Base-by-base conservation (phyloP, 2,329 filamentous ascomycete species). In the Arthrocladium fulminans region DNA sequence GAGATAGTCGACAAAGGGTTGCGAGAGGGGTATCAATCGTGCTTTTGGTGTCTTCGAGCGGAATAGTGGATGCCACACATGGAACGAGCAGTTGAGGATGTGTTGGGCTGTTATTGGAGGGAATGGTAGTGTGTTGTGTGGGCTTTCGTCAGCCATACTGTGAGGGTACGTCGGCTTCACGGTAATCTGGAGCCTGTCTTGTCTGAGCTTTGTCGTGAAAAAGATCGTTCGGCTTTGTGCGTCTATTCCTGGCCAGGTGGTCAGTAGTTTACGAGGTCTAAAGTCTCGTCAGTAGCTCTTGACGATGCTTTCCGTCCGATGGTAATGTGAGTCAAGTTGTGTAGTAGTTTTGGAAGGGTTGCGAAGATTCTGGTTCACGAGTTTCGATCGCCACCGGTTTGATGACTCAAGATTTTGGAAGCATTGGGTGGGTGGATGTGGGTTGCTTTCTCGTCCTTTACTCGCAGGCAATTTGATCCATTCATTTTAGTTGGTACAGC, bases 41-140 rank as follows among this genome's bases (percentile, higher is more conserved):
- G 90, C 88, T 70, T 90, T 92, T 37, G 94, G 85, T 27, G 88
- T 88, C 41, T 86, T 76, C 6, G 79, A 73, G 51, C 86, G 83
- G 64, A 94, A 87, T 75, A 78, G 83, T 41, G 85, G 80, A 61
- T 95, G 87, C 92, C 92, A 98, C 51, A 76, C 79, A 64, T 95
- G 86, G 66, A 94, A 96, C 35, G 92, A 94, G 69, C 90, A 98
- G 67, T 96, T 85, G 47, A 95, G 72, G 52, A 98, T 94, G 61
- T 98, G 90, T 40, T 84, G 79, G 62, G 83, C 85, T 25, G 82
- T 88, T 49, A 95, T 78, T 1, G 88, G 87, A 17, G 88, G 86
- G 62, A 98, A 97, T 17, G 79, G 79, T 15, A 87, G 71, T 10
- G 49, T 24, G 2, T 38, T 54, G 12, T 55, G 41, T 3, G 48